These are phyloP conservation scores for Xylaria telfairii DNA, from an alignment of 495 filamentous ascomycete species.

Conservation along the genomic window DNA sequence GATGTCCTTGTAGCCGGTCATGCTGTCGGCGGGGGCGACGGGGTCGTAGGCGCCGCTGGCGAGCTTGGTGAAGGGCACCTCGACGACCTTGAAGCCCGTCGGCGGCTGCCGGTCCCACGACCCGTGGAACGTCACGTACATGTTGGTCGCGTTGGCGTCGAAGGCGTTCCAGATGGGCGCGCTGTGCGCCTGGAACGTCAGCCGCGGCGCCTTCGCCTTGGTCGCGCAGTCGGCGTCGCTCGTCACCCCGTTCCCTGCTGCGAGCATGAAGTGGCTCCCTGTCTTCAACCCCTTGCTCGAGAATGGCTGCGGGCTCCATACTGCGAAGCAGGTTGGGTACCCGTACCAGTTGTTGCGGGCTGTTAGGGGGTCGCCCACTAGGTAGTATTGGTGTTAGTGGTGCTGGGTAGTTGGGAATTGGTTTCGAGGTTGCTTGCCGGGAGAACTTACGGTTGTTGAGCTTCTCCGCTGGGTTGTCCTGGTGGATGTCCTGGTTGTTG, in stretches of 20 bases:
- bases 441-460: constrained; percentile 60
- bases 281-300: constrained; percentile 50
- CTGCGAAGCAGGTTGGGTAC: constrained; percentile 73
- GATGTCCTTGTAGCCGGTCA: constrained; percentile 46
- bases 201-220: constrained; percentile 50
- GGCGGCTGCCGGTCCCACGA: constrained; percentile 58
- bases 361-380: constrained; percentile 44
- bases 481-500: constrained; percentile 63
- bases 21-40: constrained; percentile 44
- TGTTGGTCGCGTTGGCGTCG: constrained; percentile 53
- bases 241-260: constrained; percentile 50
- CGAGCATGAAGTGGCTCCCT: constrained; percentile 57
- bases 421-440: background rate
- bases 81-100: constrained; percentile 48
- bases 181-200: constrained; percentile 63
- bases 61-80: constrained; percentile 45
- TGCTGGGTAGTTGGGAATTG: background rate
- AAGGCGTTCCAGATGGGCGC: constrained; percentile 63
- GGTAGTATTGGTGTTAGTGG: background rate
- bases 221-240: constrained; percentile 58
- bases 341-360: constrained; percentile 58
- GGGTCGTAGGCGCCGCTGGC: constrained; percentile 45
- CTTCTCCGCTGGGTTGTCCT: constrained; percentile 74
- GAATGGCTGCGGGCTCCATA: constrained; percentile 61
- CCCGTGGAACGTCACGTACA: constrained; percentile 67